Percentiles rank a stretch among this genome's conserved stretches.
phyloP scores from a whole-genome alignment of 2,329 filamentous ascomycete species.

The Cladophialophora psammophila region DNA sequence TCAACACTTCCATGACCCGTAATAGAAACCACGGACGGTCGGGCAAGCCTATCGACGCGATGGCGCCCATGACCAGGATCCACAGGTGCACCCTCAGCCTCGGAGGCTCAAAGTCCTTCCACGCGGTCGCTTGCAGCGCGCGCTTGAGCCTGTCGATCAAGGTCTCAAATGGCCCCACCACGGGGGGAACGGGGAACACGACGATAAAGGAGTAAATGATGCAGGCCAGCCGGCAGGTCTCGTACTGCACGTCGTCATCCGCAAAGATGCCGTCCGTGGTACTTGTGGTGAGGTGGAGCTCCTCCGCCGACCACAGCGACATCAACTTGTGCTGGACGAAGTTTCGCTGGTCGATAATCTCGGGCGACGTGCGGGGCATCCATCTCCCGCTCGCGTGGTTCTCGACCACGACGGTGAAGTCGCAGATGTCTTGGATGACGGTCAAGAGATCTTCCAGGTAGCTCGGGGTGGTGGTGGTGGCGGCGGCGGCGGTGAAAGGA shows the following conservation, averaged over 20 bases:
- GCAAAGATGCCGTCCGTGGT: conserved; percentile 24
- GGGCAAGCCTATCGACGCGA: conserved; percentile 44
- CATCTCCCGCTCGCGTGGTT: conserved; percentile 33
- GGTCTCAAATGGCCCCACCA: conserved; percentile 45
- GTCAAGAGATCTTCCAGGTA: conserved; percentile 40
- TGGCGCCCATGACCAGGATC: conserved; percentile 48
- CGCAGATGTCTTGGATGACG: conserved; percentile 43
- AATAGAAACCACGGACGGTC: conserved; percentile 46
- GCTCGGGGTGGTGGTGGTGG: conserved; percentile 11
- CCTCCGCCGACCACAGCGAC: conserved; percentile 41
- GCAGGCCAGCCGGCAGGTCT: conserved; percentile 44
- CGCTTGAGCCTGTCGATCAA: conserved; percentile 44
- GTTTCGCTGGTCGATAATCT: conserved; percentile 50
- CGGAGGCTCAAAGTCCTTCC: conserved; percentile 30
- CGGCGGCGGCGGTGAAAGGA: too few species aligned
- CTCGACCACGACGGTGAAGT: conserved; percentile 44
- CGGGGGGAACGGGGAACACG: conserved; percentile 49
- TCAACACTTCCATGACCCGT: conserved; percentile 16
- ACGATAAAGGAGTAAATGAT: conserved; percentile 49
- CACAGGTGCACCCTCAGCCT: conserved; percentile 45
- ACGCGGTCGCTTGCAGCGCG: conserved; percentile 38
- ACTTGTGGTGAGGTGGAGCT: conserved; percentile 30
- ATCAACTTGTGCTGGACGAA: conserved; percentile 48
- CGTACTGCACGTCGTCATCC: conserved; percentile 44
- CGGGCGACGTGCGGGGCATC: conserved; percentile 37